phyloP scores from a whole-genome alignment of 257 asterid species.

The Petunia secreta region DNA sequence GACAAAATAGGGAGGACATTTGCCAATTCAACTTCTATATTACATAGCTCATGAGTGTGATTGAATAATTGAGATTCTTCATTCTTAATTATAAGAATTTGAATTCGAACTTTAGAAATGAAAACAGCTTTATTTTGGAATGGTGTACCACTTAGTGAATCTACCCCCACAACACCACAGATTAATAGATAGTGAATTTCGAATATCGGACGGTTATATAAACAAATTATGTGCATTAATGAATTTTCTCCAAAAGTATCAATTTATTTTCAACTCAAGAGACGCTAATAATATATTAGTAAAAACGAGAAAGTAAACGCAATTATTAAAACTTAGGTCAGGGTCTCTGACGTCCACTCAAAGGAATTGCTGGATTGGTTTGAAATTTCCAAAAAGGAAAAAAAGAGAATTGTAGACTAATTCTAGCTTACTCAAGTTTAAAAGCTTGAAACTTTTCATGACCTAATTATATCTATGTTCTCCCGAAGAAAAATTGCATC shows the following conservation, averaged over 20 bases:
- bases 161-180: too few relatives aligned
- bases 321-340: background rate
- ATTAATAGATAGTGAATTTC: too few relatives aligned
- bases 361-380: background rate
- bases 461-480: background rate
- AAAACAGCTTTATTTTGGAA: too few relatives aligned
- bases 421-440: background rate
- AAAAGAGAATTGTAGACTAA: background rate
- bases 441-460: background rate
- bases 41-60: too few relatives aligned
- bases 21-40: too few relatives aligned
- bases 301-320: background rate
- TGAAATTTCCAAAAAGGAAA: background rate
- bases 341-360: background rate
- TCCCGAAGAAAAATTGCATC: background rate
- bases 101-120: too few relatives aligned
- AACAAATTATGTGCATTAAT: too few relatives aligned
- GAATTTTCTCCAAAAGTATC: background rate
- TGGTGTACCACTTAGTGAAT: too few relatives aligned
- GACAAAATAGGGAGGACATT: too few relatives aligned
- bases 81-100: too few relatives aligned
- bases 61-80: too few relatives aligned
- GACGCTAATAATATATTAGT: background rate
- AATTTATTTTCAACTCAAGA: background rate
- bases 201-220: too few relatives aligned